Percentiles rank a stretch among this genome's conserved stretches.
Evolutionary conservation across 2,329 filamentous ascomycete species (phyloP).

Genomic region (Pseudocercospora musae): DNA sequence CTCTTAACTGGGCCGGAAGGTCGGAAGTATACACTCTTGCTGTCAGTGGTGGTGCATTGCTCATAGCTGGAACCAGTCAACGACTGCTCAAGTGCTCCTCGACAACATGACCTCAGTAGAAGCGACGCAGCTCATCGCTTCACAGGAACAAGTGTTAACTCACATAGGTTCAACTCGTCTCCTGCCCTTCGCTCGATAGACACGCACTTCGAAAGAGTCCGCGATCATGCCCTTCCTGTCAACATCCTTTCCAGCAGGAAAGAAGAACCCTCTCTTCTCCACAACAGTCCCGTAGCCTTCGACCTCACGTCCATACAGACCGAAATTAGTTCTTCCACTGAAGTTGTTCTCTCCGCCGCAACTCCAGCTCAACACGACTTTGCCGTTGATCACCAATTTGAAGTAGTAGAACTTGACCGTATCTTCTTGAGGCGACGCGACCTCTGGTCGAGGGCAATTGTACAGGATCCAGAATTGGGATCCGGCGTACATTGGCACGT

Average conservation of each 20-base stretch:
- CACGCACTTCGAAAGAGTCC: conserved; percentile 40
- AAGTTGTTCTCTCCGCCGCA: conserved; percentile 42
- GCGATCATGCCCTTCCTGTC: conserved; percentile 22
- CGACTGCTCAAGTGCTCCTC: neutral
- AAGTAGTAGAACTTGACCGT: conserved; percentile 40
- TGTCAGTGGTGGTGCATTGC: conserved; percentile 3
- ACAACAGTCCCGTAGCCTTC: conserved; percentile 30
- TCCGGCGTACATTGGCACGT: conserved; percentile 24
- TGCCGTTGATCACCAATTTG: conserved; percentile 44
- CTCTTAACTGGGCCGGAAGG: conserved; percentile 30
- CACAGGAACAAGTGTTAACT: neutral
- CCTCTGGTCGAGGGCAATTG: conserved; percentile 24
- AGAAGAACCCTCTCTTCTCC: conserved; percentile 44
- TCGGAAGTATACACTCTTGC: conserved; percentile 6
- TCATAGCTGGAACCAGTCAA: conserved; percentile 5
- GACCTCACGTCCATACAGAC: conserved; percentile 37
- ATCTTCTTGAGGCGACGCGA: neutral
- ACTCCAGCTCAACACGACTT: conserved; percentile 44
- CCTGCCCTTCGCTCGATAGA: conserved; percentile 41
- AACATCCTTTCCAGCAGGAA: conserved; percentile 27
- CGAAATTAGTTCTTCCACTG: conserved; percentile 46
- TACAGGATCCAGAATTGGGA: conserved; percentile 45
- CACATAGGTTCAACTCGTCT: conserved; percentile 37
- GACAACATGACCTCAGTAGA: neutral
- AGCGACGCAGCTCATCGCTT: neutral